Evolutionary conservation across 306 rosid species (phyloP).

Genomic region (Phaseolus lunatus): DNA sequence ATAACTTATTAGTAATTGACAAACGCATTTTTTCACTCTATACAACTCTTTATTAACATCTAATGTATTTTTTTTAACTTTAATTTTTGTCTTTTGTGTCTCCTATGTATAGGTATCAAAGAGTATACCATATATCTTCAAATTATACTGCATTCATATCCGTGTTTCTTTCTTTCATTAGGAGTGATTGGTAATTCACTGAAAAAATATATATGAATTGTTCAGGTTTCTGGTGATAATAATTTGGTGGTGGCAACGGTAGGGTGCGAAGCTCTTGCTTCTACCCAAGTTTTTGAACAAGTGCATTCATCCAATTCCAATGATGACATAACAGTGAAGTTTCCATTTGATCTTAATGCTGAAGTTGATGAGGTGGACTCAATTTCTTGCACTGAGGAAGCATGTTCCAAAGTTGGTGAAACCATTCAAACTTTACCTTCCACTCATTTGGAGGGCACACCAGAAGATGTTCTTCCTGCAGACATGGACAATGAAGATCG

Average conservation of each 20-base stretch:
- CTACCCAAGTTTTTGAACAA: neutral
- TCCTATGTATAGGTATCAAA: too few species aligned
- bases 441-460: neutral
- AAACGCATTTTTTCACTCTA: too few species aligned
- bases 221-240: constrained; percentile 26
- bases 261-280: constrained; percentile 2
- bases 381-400: neutral
- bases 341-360: constrained; percentile 34
- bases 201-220: neutral
- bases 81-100: too few species aligned
- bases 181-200: too few species aligned
- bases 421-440: neutral
- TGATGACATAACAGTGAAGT: neutral
- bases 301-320: constrained; percentile 39
- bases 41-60: too few species aligned
- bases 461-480: neutral
- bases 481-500: neutral
- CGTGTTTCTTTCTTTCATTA: too few species aligned
- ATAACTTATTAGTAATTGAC: too few species aligned
- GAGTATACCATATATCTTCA: too few species aligned
- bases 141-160: too few species aligned
- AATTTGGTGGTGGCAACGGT: constrained; percentile 36
- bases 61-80: too few species aligned
- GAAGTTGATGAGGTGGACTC: neutral
- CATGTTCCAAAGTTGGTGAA: neutral